Evolutionary conservation across 2,329 filamentous ascomycete genomes (phyloP).

Genomic region (Ambrosiella cleistominuta): DNA sequence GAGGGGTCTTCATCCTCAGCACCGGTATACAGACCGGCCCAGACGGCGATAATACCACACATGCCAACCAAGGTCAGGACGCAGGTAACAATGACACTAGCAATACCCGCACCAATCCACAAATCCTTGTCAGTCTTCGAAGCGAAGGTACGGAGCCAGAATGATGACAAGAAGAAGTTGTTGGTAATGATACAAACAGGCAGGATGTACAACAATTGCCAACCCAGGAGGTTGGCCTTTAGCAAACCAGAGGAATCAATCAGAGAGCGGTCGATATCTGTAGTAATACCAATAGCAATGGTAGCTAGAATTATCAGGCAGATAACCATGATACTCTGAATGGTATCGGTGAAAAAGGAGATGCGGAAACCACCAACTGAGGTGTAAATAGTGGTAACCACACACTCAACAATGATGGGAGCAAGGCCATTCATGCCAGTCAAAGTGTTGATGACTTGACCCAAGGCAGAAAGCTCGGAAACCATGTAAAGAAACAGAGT

Average conservation of each 20-base stretch:
- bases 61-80: constrained; percentile 57
- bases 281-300: constrained; percentile 60
- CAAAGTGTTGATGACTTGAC: constrained; percentile 58
- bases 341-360: constrained; percentile 68
- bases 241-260: constrained; percentile 52
- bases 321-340: constrained; percentile 65
- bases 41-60: constrained; percentile 58
- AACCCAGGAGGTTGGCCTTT: constrained; percentile 54
- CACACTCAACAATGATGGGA: constrained; percentile 59
- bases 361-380: constrained; percentile 69
- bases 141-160: constrained; percentile 72
- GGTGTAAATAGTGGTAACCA: constrained; percentile 68
- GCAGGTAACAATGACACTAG: constrained; percentile 44
- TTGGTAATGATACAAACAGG: constrained; percentile 68
- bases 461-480: constrained; percentile 62
- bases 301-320: constrained; percentile 58
- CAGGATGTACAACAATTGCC: constrained; percentile 74
- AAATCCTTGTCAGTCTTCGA: constrained; percentile 64
- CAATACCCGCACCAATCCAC: constrained; percentile 54
- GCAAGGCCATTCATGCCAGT: constrained; percentile 60
- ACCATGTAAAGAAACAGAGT: constrained; percentile 82
- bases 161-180: constrained; percentile 71
- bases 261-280: constrained; percentile 50
- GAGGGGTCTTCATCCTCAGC: constrained; percentile 40
- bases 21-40: constrained; percentile 56